Conservation (phyloP, 2,329 filamentous ascomycete species). For the Curvularia verruculosa region DNA sequence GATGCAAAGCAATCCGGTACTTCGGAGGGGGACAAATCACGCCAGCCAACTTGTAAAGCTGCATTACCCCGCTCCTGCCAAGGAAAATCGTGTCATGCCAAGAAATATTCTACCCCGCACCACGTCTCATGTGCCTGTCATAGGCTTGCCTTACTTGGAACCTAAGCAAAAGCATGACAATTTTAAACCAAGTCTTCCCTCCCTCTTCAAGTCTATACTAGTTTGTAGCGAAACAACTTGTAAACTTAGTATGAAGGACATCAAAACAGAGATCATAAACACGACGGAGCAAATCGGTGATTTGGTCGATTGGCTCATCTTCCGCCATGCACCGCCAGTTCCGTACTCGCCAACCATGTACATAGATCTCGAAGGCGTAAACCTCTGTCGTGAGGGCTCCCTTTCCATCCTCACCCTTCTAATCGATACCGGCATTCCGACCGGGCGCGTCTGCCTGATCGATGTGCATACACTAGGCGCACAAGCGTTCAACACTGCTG, state of each 20-base stretch:
- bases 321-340: neutral
- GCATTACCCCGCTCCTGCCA: too few relatives aligned
- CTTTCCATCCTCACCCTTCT: slow-evolving; percentile 34
- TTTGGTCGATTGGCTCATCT: neutral
- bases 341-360: slow-evolving; percentile 12
- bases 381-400: slow-evolving; percentile 33
- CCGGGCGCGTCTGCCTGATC: slow-evolving; percentile 1
- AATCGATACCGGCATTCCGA: neutral
- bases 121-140: too few relatives aligned
- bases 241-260: neutral
- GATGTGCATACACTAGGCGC: slow-evolving; percentile 19
- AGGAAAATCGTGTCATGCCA: too few relatives aligned
- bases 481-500: slow-evolving; percentile 32
- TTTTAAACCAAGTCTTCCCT: too few relatives aligned
- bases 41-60: too few relatives aligned
- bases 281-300: slow-evolving; percentile 1
- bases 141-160: too few relatives aligned
- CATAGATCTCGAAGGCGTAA: slow-evolving; percentile 36
- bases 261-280: neutral
- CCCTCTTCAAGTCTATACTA: neutral
- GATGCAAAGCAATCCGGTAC: slow-evolving; percentile 1
- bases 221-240: neutral
- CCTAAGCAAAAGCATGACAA: too few relatives aligned
- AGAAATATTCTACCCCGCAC: too few relatives aligned
- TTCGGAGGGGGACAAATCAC: slow-evolving; percentile 11